Percentiles rank a stretch among this genome's conserved stretches.
Conservation (phyloP, 495 filamentous ascomycete genomes). For the Lophiostoma macrostomum region DNA sequence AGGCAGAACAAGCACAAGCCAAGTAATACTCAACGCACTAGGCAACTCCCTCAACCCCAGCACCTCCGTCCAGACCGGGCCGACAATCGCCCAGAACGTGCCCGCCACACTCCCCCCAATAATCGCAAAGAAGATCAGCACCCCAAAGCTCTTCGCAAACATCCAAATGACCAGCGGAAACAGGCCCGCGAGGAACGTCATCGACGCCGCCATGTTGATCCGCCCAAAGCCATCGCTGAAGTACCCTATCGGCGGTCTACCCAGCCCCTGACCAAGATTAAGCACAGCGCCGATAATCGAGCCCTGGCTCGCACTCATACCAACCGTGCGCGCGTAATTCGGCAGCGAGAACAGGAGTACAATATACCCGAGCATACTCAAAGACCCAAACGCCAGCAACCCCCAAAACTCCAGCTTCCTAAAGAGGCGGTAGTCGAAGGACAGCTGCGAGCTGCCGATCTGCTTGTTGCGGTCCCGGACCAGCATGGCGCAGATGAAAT, state of each 20-base stretch:
- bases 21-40: slow-evolving; percentile 69
- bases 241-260: slow-evolving; percentile 65
- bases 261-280: slow-evolving; percentile 63
- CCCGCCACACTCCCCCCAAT: slow-evolving; percentile 69
- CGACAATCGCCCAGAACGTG: slow-evolving; percentile 67
- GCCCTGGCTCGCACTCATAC: slow-evolving; percentile 62
- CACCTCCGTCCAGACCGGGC: slow-evolving; percentile 73
- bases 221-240: slow-evolving; percentile 64
- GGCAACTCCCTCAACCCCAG: slow-evolving; percentile 71
- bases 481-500: slow-evolving; percentile 54
- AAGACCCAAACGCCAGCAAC: slow-evolving; percentile 64
- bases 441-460: slow-evolving; percentile 58
- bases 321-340: slow-evolving; percentile 63
- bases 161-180: slow-evolving; percentile 68
- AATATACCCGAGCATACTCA: slow-evolving; percentile 71
- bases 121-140: slow-evolving; percentile 68
- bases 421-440: slow-evolving; percentile 64
- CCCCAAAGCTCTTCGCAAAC: slow-evolving; percentile 60
- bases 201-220: slow-evolving; percentile 61
- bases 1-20: slow-evolving; percentile 70
- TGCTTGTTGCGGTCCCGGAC: slow-evolving; percentile 66
- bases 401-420: slow-evolving; percentile 60
- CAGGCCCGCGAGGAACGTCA: slow-evolving; percentile 59
- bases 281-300: slow-evolving; percentile 69
- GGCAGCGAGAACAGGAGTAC: slow-evolving; percentile 70